These are phyloP conservation scores for Cytospora paraplurivora DNA, from an alignment of 2,329 filamentous ascomycete species.

Conservation along the genomic window DNA sequence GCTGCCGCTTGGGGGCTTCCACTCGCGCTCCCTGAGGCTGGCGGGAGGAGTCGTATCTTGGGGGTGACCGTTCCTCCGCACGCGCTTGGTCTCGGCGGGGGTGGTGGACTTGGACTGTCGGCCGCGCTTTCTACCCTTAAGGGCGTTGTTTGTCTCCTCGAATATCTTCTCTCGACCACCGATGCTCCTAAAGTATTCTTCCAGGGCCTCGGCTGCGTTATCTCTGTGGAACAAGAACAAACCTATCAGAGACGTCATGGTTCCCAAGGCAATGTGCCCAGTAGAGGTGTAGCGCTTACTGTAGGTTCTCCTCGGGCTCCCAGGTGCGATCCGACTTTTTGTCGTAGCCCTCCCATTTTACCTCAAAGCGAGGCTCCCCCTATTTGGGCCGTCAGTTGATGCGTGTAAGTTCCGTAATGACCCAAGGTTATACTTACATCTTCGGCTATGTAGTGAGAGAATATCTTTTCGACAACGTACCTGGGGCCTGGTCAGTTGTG, in stretches of 20 bases:
- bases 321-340: conserved; percentile 72
- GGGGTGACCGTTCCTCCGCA: conserved; percentile 53
- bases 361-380: conserved; percentile 62
- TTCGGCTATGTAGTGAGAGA: conserved; percentile 63
- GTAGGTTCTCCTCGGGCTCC: conserved; percentile 75
- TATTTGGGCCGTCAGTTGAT: conserved; percentile 33
- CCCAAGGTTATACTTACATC: conserved; percentile 44
- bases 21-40: conserved; percentile 47
- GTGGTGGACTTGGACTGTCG: conserved; percentile 46
- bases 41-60: conserved; percentile 51
- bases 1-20: conserved; percentile 69
- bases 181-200: conserved; percentile 63
- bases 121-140: conserved; percentile 60
- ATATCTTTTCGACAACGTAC: conserved; percentile 74
- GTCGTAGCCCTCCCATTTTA: conserved; percentile 82
- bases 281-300: conserved; percentile 42
- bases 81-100: conserved; percentile 47
- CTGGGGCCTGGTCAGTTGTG: conserved; percentile 45
- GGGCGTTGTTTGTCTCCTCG: conserved; percentile 51
- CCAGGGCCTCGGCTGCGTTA: conserved; percentile 61
- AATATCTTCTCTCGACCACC: conserved; percentile 65
- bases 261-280: background rate
- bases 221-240: conserved; percentile 44
- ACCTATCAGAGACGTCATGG: background rate
- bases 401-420: too few relatives aligned